These are phyloP conservation scores for Ceriops decandra DNA, from an alignment of 345 rosid species.

Conservation along the genomic window DNA sequence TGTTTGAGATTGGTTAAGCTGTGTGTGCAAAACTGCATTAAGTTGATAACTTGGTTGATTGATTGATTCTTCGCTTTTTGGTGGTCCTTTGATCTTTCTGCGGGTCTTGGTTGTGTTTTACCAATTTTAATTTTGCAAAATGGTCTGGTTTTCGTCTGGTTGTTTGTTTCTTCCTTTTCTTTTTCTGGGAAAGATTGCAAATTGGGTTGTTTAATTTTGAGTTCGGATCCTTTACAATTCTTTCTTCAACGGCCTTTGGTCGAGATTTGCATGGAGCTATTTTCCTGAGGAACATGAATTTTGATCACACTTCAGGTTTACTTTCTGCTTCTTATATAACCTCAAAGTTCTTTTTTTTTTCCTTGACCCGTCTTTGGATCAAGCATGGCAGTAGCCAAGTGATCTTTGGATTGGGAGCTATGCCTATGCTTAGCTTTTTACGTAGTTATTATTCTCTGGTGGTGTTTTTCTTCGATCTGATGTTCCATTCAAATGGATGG, in stretches of 20 bases:
- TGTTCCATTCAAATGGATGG: not conserved
- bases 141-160: not conserved
- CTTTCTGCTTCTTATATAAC: slow-evolving; percentile 12
- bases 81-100: slow-evolving; percentile 30
- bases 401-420: too few relatives aligned
- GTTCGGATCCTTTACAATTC: not conserved
- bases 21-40: slow-evolving; percentile 21
- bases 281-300: not conserved
- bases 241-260: not conserved
- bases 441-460: not conserved
- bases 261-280: slow-evolving; percentile 14
- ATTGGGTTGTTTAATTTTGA: slow-evolving; percentile 1
- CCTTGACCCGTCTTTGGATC: not conserved
- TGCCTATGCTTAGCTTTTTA: too few relatives aligned
- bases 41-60: slow-evolving; percentile 13
- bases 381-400: not conserved
- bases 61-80: slow-evolving; percentile 17
- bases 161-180: too few relatives aligned
- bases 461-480: slow-evolving; percentile 8
- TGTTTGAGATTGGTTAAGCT: slow-evolving; percentile 17
- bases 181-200: slow-evolving; percentile 4
- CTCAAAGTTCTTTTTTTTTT: slow-evolving; percentile 11
- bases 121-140: not conserved
- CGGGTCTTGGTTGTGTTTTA: slow-evolving; percentile 5
- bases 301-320: not conserved